Evolutionary conservation across 768 basidiomycete species (phyloP), one percentile per base, ranked within the genome.

Genomic region (Pleurotus cornucopiae): DNA sequence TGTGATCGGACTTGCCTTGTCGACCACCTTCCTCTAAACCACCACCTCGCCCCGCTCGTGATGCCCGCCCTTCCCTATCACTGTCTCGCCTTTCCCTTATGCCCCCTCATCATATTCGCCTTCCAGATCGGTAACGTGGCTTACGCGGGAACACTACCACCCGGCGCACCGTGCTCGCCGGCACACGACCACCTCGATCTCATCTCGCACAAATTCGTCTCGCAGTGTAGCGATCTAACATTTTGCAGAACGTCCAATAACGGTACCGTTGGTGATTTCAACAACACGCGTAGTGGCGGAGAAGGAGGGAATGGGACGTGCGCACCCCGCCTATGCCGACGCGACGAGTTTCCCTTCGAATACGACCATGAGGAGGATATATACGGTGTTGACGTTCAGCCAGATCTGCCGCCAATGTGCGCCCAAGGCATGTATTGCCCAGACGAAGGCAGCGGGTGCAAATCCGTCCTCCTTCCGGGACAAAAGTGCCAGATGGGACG

Each of bases 401-500:
- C 30, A 34, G 7, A 61, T 1, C 64, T 85, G 6, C 86, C 86
- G 1, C 78, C 81, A 0, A 66, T 81, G 34, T 89, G 87, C 61
- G 62, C 69, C 1, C 47, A 57, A 13, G 83, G 77, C 6, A 66
- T 70, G n/a, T 88, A 84, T 69, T 88, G 86, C 61, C 85, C 85
- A 0, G 86, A 89, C 61, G 83, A 86, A 62, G 84, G 82, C 11
- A 78, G 78, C 60, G 77, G 76, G 2, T 89, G 87, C 65, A 62
- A 70, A 34, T 60, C 65, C 4, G 67, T 79, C 45, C 65, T 74
- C n/a, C n/a, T n/a, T n/a, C 66, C 77, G 2, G 85, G 84, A 0
- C 68, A 64, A 5, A 34, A 69, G 0, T 88, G 86, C 63, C 81
- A 88, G 64, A 65, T 86, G 62, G 80, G 82, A 57, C 70, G 86